Evolutionary conservation across 1,284 basidiomycete genomes (phyloP).

Genomic region (Puccinia triticina): DNA sequence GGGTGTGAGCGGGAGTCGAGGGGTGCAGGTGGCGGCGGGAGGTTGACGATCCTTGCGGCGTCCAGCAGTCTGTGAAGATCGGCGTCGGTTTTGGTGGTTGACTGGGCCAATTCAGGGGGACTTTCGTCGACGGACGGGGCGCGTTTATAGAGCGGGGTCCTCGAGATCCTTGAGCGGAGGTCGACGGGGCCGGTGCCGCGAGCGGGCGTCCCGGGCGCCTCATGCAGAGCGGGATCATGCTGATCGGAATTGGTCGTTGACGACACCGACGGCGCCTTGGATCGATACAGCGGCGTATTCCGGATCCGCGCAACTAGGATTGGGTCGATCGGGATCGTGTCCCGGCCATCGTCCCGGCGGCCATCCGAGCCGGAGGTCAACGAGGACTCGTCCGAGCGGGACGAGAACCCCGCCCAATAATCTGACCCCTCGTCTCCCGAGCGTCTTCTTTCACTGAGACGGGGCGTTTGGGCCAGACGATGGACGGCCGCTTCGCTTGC

Average conservation of each 20-base stretch:
- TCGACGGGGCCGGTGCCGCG: neutral
- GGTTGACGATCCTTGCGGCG: slow-evolving; percentile 9
- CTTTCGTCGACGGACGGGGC: neutral
- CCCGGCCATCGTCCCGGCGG: no score
- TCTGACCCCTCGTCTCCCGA: neutral
- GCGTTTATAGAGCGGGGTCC: slow-evolving; percentile 19
- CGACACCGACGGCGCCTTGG: slow-evolving; percentile 6
- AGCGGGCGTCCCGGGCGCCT: no score
- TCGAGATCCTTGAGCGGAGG: neutral
- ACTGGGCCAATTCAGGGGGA: neutral
- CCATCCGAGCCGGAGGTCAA: neutral
- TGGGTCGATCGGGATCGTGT: slow-evolving; percentile 5
- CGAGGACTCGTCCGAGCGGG: neutral
- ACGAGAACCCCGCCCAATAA: slow-evolving; percentile 18
- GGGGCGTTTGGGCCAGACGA: neutral
- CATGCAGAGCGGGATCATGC: no score
- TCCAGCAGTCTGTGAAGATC: neutral
- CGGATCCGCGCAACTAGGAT: neutral
- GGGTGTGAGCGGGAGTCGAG: neutral
- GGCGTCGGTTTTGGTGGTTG: neutral
- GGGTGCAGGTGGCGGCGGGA: neutral
- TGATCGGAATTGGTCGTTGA: neutral
- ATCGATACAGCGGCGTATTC: slow-evolving; percentile 6
- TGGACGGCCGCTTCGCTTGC: neutral
- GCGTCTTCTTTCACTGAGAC: neutral